Conservation (phyloP, 2,329 filamentous ascomycete genomes). For the Alternaria sp. region DNA sequence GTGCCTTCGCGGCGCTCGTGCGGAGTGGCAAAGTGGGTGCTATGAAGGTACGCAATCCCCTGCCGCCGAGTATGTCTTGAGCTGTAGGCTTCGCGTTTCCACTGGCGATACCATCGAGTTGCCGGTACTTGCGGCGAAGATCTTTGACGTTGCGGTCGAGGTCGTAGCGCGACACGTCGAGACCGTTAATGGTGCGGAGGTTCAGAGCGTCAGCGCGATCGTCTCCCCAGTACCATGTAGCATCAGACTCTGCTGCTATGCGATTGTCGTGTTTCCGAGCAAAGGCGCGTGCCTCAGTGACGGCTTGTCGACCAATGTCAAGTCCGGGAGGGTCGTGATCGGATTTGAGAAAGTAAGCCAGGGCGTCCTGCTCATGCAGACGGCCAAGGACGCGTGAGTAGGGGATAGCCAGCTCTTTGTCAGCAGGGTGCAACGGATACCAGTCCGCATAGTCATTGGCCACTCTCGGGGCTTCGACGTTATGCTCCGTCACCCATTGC, state of each 20-base stretch:
- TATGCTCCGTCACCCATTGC: constrained; percentile 22
- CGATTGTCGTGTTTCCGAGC: constrained; percentile 56
- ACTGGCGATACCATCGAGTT: constrained; percentile 46
- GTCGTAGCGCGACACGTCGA: constrained; percentile 57
- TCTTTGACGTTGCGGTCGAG: constrained; percentile 53
- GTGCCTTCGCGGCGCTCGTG: background rate
- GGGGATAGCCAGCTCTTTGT: constrained; percentile 54
- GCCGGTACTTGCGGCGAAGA: constrained; percentile 55
- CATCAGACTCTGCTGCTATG: constrained; percentile 45
- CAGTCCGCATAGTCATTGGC: constrained; percentile 56
- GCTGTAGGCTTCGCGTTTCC: background rate
- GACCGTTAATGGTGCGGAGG: constrained; percentile 60
- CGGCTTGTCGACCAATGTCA: constrained; percentile 54
- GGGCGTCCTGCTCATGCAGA: constrained; percentile 59
- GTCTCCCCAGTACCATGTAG: constrained; percentile 65
- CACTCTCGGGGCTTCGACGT: constrained; percentile 20
- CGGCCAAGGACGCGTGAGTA: constrained; percentile 62
- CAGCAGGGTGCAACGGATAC: constrained; percentile 56
- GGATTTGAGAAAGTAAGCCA: constrained; percentile 53
- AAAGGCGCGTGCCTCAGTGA: constrained; percentile 56
- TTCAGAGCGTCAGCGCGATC: constrained; percentile 62
- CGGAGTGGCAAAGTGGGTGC: constrained; percentile 18
- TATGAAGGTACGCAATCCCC: constrained; percentile 25
- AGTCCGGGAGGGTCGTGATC: constrained; percentile 29
- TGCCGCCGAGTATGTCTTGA: background rate